Conservation (phyloP, 768 basidiomycete species). For the Pisolithus orientalis region DNA sequence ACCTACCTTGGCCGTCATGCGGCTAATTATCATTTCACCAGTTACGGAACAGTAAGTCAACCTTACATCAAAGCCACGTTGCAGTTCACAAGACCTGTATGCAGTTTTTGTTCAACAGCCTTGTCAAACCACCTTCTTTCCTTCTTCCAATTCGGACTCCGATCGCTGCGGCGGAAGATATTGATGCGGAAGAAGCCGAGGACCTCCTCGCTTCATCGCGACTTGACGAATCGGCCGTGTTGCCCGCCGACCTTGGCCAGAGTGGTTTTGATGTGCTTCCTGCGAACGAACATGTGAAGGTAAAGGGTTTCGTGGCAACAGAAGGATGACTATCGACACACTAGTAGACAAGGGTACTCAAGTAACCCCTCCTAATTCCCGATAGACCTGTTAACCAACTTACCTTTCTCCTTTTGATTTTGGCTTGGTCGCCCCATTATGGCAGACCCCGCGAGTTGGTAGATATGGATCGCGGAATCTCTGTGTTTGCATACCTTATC, state of each 20-base stretch:
- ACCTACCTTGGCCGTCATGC: background rate
- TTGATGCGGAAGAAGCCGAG: conserved; percentile 54
- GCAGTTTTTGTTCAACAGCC: conserved; percentile 86
- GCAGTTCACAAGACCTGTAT: conserved; percentile 6
- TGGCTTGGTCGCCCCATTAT: too few relatives aligned
- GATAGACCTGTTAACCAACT: too few relatives aligned
- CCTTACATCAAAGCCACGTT: conserved; percentile 4
- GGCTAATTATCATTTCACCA: conserved; percentile 20
- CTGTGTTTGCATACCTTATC: too few relatives aligned
- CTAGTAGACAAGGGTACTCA: background rate
- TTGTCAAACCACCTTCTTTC: conserved; percentile 59
- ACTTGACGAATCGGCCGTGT: conserved; percentile 75
- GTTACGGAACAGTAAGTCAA: conserved; percentile 75
- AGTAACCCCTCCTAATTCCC: too few relatives aligned
- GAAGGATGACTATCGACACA: conserved; percentile 7
- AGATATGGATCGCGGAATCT: too few relatives aligned
- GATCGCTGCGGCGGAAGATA: conserved; percentile 24
- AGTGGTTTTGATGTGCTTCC: conserved; percentile 82
- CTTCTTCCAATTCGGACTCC: conserved; percentile 40
- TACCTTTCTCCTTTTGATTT: too few relatives aligned
- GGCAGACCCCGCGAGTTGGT: too few relatives aligned
- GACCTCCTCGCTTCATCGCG: conserved; percentile 35
- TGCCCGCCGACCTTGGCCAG: conserved; percentile 78
- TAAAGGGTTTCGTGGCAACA: conserved; percentile 4
- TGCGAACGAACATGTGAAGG: conserved; percentile 30